These are phyloP conservation scores for Phlebiopsis gigantea DNA, from an alignment of 768 basidiomycete species.

Conservation along the genomic window DNA sequence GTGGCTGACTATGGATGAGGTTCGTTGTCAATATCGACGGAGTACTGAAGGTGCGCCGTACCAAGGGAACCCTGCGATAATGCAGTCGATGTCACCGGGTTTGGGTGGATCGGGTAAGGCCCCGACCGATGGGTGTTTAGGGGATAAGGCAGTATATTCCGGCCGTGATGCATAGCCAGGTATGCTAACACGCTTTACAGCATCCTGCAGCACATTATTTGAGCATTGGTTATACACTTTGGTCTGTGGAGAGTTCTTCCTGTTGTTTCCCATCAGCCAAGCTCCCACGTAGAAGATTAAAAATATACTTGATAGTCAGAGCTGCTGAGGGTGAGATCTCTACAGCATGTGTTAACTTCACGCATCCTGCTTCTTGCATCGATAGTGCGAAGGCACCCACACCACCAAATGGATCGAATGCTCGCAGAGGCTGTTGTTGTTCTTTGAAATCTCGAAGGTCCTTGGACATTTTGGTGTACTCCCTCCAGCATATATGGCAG, in stretches of 20 bases:
- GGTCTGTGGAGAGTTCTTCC: slow-evolving; percentile 47
- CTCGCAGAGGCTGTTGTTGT: slow-evolving; percentile 20
- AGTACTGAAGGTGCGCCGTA: slow-evolving; percentile 19
- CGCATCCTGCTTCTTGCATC: slow-evolving; percentile 46
- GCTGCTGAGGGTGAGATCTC: slow-evolving; percentile 78
- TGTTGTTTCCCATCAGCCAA: slow-evolving; percentile 19
- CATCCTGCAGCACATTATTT: slow-evolving; percentile 55
- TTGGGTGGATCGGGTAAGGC: slow-evolving; percentile 41
- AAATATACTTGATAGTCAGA: slow-evolving; percentile 48
- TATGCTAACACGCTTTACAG: slow-evolving; percentile 35
- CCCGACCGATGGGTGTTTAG: slow-evolving; percentile 35
- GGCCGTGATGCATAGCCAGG: slow-evolving; percentile 19
- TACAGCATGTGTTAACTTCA: slow-evolving; percentile 58
- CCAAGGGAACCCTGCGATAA: slow-evolving; percentile 78
- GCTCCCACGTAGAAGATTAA: background rate
- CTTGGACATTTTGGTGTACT: slow-evolving; percentile 27
- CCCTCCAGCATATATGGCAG: slow-evolving; percentile 39
- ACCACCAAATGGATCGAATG: slow-evolving; percentile 41
- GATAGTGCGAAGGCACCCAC: slow-evolving; percentile 59
- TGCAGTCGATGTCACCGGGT: slow-evolving; percentile 52
- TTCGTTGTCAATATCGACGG: background rate
- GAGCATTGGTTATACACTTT: slow-evolving; percentile 68
- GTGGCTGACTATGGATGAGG: slow-evolving; percentile 54
- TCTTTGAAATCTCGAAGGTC: slow-evolving; percentile 31
- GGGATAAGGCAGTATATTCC: slow-evolving; percentile 21